Conservation (phyloP, 2,329 filamentous ascomycete species). For the Phaeomoniella chlamydospora region DNA sequence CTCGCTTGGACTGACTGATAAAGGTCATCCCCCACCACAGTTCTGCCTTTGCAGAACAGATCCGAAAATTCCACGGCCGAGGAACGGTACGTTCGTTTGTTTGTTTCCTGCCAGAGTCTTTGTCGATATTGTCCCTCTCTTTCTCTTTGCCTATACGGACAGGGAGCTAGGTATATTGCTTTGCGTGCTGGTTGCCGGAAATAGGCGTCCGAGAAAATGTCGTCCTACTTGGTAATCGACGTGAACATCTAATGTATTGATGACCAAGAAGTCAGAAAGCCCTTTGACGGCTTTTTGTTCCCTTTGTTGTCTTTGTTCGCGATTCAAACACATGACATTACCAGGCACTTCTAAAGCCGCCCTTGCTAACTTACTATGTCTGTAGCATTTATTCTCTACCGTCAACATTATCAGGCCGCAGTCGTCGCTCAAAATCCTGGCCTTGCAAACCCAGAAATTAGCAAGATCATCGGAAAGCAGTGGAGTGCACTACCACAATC, state of each 20-base stretch:
- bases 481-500: constrained; percentile 68
- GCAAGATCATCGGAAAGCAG: constrained; percentile 88
- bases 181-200: too few relatives aligned
- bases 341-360: too few relatives aligned
- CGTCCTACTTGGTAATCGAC: too few relatives aligned
- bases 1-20: neutral
- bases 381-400: constrained; percentile 92
- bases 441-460: constrained; percentile 87
- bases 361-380: constrained; percentile 15
- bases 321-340: too few relatives aligned
- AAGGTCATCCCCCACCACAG: constrained; percentile 18
- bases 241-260: too few relatives aligned
- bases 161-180: too few relatives aligned
- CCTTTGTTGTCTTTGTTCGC: too few relatives aligned
- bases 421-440: constrained; percentile 76
- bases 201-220: too few relatives aligned
- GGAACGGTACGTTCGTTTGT: constrained; percentile 41
- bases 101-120: constrained; percentile 5
- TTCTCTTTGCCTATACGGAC: too few relatives aligned
- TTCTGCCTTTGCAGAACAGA: constrained; percentile 58
- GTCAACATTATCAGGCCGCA: constrained; percentile 75
- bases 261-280: too few relatives aligned
- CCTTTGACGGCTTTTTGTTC: too few relatives aligned
- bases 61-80: constrained; percentile 55
- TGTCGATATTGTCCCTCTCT: constrained; percentile 4